A percentile compares a stretch with the other conserved stretches of the same genome.
These are phyloP conservation scores for Calocybe indica DNA, from an alignment of 768 basidiomycete genomes.

Conservation along the genomic window DNA sequence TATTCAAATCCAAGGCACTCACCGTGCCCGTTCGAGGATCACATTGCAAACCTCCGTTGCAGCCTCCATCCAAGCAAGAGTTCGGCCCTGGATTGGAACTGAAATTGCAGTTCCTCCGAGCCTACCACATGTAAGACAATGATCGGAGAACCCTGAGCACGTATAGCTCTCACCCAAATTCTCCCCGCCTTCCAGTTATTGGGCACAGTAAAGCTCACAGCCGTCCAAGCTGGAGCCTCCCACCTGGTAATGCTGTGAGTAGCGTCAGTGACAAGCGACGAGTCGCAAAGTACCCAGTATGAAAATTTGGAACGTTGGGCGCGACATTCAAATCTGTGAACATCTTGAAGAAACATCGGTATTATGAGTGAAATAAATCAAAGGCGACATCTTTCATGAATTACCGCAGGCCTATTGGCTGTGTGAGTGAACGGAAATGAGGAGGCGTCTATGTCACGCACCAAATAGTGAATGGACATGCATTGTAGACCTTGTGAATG, in stretches of 20 bases:
- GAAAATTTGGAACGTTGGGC: slow-evolving; percentile 1
- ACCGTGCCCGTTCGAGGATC: slow-evolving; percentile 45
- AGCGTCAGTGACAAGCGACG: not conserved
- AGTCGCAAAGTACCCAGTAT: slow-evolving; percentile 5
- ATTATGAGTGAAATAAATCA: not conserved
- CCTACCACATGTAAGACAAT: slow-evolving; percentile 30
- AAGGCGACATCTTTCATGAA: not conserved
- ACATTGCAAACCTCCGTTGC: slow-evolving; percentile 63
- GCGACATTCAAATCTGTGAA: slow-evolving; percentile 7
- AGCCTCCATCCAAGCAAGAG: slow-evolving; percentile 63
- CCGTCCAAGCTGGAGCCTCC: slow-evolving; percentile 6
- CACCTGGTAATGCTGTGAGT: slow-evolving; percentile 1
- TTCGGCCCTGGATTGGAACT: slow-evolving; percentile 42
- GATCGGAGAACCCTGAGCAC: not conserved
- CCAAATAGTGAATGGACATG: slow-evolving; percentile 64
- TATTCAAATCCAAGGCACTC: slow-evolving; percentile 6
- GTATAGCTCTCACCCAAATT: slow-evolving; percentile 6
- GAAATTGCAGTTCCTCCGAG: slow-evolving; percentile 62
- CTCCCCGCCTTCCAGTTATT: slow-evolving; percentile 10
- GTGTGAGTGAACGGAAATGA: not conserved
- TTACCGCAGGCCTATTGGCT: slow-evolving; percentile 27
- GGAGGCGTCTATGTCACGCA: slow-evolving; percentile 17
- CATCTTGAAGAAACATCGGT: not conserved
- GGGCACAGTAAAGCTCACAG: slow-evolving; percentile 6
- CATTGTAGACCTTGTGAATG: slow-evolving; percentile 39